Conservation (phyloP, 441 rosid species). For the Aleurites moluccanus region DNA sequence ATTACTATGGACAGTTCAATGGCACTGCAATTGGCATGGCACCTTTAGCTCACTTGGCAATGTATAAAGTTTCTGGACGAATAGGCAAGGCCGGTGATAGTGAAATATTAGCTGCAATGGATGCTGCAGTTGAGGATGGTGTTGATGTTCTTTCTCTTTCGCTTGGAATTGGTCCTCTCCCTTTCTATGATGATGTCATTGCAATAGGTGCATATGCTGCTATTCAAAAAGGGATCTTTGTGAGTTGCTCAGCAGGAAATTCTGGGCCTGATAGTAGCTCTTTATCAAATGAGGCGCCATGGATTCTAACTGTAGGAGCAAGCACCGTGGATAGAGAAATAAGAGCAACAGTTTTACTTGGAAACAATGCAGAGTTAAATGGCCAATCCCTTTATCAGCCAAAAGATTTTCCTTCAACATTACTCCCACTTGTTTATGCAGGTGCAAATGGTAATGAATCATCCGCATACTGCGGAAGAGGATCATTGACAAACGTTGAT, state of each 20-base stretch:
- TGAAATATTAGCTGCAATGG: slow-evolving; percentile 51
- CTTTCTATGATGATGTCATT: slow-evolving; percentile 35
- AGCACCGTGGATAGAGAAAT: slow-evolving; percentile 53
- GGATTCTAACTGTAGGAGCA: slow-evolving; percentile 69
- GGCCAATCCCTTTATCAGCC: slow-evolving; percentile 55
- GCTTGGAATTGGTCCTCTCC: slow-evolving; percentile 36
- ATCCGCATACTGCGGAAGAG: slow-evolving; percentile 29
- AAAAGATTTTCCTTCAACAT: slow-evolving; percentile 26
- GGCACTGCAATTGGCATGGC: slow-evolving; percentile 60
- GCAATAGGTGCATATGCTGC: slow-evolving; percentile 52
- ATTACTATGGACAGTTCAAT: slow-evolving; percentile 40
- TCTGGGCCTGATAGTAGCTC: slow-evolving; percentile 27
- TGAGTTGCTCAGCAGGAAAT: slow-evolving; percentile 54
- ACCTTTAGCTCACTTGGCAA: slow-evolving; percentile 46
- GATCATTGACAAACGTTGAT: slow-evolving; percentile 34
- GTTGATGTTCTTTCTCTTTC: slow-evolving; percentile 52
- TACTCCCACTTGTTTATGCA: slow-evolving; percentile 44
- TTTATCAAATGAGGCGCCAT: slow-evolving; percentile 62
- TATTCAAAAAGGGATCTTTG: slow-evolving; percentile 36
- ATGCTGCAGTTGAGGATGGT: slow-evolving; percentile 53
- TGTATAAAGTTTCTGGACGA: slow-evolving; percentile 50
- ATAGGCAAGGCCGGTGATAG: slow-evolving; percentile 36
- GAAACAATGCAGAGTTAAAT: slow-evolving; percentile 32
- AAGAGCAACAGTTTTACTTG: slow-evolving; percentile 35
- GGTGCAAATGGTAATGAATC: slow-evolving; percentile 29